Evolutionary conservation across 1,284 basidiomycete genomes (phyloP).

Genomic region (Irpex sp.): DNA sequence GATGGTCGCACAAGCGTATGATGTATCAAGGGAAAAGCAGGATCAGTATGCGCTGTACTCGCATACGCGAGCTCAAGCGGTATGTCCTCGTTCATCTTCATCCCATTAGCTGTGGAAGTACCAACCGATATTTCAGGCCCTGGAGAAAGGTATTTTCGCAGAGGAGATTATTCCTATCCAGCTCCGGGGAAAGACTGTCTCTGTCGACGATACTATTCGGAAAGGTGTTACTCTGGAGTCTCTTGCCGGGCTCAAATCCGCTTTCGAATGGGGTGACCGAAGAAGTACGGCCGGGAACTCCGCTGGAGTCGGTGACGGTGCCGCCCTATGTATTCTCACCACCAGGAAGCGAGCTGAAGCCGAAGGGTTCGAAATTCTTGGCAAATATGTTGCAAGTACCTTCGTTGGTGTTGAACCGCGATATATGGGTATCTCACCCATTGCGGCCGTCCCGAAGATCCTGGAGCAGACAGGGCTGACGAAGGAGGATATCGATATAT

Average conservation of each 20-base stretch:
- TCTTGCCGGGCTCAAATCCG: conserved; percentile 66
- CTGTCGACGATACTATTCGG: conserved; percentile 80
- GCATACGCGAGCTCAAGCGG: conserved; percentile 72
- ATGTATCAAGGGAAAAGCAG: conserved; percentile 72
- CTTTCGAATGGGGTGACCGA: conserved; percentile 74
- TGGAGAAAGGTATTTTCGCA: conserved; percentile 59
- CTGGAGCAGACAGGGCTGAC: conserved; percentile 70
- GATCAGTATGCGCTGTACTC: conserved; percentile 82
- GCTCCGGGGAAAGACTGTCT: conserved; percentile 52
- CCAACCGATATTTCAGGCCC: background rate
- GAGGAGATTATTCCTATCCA: conserved; percentile 81
- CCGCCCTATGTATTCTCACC: conserved; percentile 86
- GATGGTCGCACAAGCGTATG: conserved; percentile 76
- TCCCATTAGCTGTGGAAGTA: background rate
- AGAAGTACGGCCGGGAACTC: conserved; percentile 89
- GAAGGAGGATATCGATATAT: conserved; percentile 86
- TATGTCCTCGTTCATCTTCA: conserved; percentile 20
- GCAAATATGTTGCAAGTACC: conserved; percentile 82
- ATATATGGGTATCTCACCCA: conserved; percentile 85
- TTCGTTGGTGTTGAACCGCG: conserved; percentile 85
- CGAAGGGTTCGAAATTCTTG: conserved; percentile 84
- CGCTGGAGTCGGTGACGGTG: conserved; percentile 93
- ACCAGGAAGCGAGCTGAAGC: conserved; percentile 80
- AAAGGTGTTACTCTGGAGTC: conserved; percentile 71
- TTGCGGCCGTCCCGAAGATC: conserved; percentile 81